Conservation (phyloP, 2,329 filamentous ascomycete genomes). For the Phialocephala subalpina region DNA sequence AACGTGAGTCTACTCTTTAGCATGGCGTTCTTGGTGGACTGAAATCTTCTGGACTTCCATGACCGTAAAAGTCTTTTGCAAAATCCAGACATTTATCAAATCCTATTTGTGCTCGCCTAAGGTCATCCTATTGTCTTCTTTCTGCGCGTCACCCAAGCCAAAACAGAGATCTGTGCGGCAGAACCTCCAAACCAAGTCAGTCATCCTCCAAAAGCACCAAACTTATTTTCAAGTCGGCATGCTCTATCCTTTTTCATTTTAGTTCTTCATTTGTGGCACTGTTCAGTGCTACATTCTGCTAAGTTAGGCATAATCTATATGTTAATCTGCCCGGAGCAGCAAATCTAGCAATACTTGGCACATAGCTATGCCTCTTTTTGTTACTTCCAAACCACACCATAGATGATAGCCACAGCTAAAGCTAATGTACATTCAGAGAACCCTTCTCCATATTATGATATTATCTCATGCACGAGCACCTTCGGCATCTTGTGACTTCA, state of each 20-base stretch:
- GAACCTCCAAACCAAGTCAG: too few relatives aligned
- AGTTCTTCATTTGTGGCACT: not conserved
- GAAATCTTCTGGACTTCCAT: slow-evolving; percentile 14
- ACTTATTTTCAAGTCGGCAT: too few relatives aligned
- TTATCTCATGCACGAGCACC: not conserved
- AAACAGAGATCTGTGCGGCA: too few relatives aligned
- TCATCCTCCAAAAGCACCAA: too few relatives aligned
- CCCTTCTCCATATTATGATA: not conserved
- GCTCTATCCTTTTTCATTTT: too few relatives aligned
- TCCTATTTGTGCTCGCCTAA: not conserved
- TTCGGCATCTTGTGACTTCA: not conserved
- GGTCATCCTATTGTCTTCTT: too few relatives aligned
- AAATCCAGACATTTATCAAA: not conserved
- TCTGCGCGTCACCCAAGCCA: too few relatives aligned
- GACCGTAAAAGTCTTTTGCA: not conserved
- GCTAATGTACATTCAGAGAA: not conserved
- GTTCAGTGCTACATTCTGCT: not conserved
- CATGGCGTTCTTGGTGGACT: slow-evolving; percentile 34
- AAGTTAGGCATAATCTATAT: too few relatives aligned
- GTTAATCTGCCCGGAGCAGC: not conserved
- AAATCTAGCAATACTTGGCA: not conserved
- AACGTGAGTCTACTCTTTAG: slow-evolving; percentile 29
- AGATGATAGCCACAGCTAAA: not conserved
- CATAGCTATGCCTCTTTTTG: not conserved
- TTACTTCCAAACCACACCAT: not conserved